Conservation (phyloP, 306 rosid genomes). For the Quercus rubra region DNA sequence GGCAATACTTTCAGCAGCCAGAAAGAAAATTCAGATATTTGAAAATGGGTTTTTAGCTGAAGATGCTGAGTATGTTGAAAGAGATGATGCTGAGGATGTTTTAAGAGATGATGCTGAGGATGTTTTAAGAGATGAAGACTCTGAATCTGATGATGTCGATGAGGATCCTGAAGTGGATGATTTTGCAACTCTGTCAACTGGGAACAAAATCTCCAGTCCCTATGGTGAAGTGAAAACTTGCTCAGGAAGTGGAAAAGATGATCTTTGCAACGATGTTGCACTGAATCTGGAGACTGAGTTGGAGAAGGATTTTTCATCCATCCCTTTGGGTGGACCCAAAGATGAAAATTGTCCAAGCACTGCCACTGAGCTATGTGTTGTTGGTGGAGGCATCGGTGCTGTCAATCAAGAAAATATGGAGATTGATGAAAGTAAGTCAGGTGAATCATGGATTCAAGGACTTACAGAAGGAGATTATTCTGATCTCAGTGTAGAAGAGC, state of each 20-base stretch:
- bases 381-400: conserved; percentile 33
- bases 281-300: conserved; percentile 47
- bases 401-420: conserved; percentile 76
- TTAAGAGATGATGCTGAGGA: background rate
- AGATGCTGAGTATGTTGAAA: conserved; percentile 86
- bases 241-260: conserved; percentile 57
- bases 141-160: too few species aligned
- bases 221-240: conserved; percentile 39
- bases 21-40: conserved; percentile 93
- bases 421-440: conserved; percentile 93
- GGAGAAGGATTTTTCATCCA: conserved; percentile 45
- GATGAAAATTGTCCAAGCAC: conserved; percentile 42
- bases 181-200: conserved; percentile 51
- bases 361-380: conserved; percentile 34
- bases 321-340: conserved; percentile 55
- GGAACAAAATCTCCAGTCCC: conserved; percentile 45
- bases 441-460: conserved; percentile 98
- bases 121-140: conserved; percentile 33
- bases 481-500: conserved; percentile 94
- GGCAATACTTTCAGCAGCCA: conserved; percentile 79
- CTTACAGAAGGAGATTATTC: conserved; percentile 93
- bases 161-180: conserved; percentile 73
- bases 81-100: conserved; percentile 2
- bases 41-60: conserved; percentile 88
- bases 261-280: conserved; percentile 34